Evolutionary conservation across 768 basidiomycete genomes (phyloP).

Genomic region (Boletus coccyginus): DNA sequence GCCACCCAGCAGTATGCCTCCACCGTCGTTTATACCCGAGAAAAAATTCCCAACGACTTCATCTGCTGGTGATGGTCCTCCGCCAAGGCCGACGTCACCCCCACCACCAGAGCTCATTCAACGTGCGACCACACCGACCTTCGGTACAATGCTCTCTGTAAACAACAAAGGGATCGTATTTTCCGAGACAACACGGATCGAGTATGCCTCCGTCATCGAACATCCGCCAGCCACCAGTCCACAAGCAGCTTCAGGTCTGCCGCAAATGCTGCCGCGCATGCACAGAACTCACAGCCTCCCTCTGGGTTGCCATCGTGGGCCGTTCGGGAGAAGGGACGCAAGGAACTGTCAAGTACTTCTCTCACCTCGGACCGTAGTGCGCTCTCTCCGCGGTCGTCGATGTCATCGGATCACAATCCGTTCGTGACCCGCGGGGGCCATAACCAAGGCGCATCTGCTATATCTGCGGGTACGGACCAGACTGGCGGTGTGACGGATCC

Average conservation of each 20-base stretch:
- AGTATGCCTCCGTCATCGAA: slow-evolving; percentile 72
- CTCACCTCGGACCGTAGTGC: slow-evolving; percentile 67
- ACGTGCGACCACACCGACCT: slow-evolving; percentile 84
- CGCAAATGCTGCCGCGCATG: slow-evolving; percentile 55
- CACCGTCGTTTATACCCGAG: slow-evolving; percentile 76
- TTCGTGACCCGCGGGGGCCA: slow-evolving; percentile 40
- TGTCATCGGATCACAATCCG: slow-evolving; percentile 72
- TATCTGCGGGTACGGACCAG: slow-evolving; percentile 36
- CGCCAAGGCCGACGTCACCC: slow-evolving; percentile 88
- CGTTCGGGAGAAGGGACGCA: slow-evolving; percentile 51
- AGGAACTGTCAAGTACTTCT: slow-evolving; percentile 65
- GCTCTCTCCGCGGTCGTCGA: slow-evolving; percentile 74
- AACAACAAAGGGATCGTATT: slow-evolving; percentile 47
- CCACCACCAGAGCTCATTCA: slow-evolving; percentile 91
- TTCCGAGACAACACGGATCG: slow-evolving; percentile 62
- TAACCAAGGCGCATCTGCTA: slow-evolving; percentile 36
- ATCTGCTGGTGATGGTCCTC: slow-evolving; percentile 56
- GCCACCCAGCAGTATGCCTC: slow-evolving; percentile 67
- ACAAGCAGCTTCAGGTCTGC: slow-evolving; percentile 83
- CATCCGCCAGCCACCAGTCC: slow-evolving; percentile 69
- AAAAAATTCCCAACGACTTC: slow-evolving; percentile 47
- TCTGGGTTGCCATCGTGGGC: slow-evolving; percentile 47
- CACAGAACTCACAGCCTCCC: slow-evolving; percentile 42
- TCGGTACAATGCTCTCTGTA: slow-evolving; percentile 60
- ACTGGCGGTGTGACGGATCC: slow-evolving; percentile 72